Percentiles rank a stretch among this genome's conserved stretches.
phyloP scores from a whole-genome alignment of 768 basidiomycete genomes.

The Trametes villosa region DNA sequence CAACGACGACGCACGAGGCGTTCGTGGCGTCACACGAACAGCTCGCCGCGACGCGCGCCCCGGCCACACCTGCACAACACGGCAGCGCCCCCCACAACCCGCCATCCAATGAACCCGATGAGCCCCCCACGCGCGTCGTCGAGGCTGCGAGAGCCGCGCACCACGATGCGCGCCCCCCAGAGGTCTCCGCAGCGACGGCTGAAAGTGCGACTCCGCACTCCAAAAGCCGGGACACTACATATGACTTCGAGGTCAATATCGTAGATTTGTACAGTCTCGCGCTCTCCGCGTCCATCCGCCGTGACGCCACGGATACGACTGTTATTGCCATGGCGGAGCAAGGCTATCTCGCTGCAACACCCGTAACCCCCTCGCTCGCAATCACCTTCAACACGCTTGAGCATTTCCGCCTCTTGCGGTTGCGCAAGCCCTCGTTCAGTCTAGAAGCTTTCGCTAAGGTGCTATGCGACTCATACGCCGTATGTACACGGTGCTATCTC shows the following conservation, averaged over 20 bases:
- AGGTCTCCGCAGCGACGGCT: neutral
- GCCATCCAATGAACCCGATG: too few relatives aligned
- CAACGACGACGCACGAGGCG: too few relatives aligned
- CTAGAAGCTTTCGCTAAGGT: conserved; percentile 26
- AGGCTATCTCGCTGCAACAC: conserved; percentile 16
- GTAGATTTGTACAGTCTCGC: conserved; percentile 13
- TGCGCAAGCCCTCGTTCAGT: conserved; percentile 25
- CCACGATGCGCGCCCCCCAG: neutral
- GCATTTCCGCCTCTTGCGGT: conserved; percentile 13
- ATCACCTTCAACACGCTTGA: conserved; percentile 23
- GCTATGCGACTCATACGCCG: conserved; percentile 24
- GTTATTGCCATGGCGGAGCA: neutral
- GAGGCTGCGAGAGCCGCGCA: too few relatives aligned
- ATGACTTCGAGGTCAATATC: conserved; percentile 5
- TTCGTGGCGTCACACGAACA: too few relatives aligned
- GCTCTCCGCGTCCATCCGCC: neutral
- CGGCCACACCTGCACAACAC: too few relatives aligned
- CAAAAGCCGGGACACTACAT: neutral
- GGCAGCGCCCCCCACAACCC: too few relatives aligned
- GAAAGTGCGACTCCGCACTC: neutral
- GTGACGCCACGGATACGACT: neutral
- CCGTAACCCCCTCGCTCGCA: conserved; percentile 8
- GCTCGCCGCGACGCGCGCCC: too few relatives aligned
- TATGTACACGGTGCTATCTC: too few relatives aligned
- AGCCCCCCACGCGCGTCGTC: too few relatives aligned